Evolutionary conservation across 495 filamentous ascomycete genomes (phyloP).

Genomic region (Penicillium pulvis): DNA sequence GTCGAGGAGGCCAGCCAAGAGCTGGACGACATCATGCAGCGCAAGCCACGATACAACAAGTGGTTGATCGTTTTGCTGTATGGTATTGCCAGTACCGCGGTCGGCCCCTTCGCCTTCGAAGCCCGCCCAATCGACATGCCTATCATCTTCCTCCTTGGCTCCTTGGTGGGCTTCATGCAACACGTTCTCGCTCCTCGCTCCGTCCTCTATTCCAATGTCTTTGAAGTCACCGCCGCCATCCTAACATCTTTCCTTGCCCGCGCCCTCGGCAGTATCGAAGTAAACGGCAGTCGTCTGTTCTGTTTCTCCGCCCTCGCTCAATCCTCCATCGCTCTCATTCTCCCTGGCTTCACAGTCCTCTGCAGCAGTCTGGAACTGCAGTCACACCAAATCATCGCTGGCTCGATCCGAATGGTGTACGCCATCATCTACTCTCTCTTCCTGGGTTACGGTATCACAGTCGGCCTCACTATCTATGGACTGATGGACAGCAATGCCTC

Average conservation of each 20-base stretch:
- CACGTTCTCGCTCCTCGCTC: conserved; percentile 77
- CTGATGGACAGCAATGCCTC: conserved; percentile 75
- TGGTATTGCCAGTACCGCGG: conserved; percentile 74
- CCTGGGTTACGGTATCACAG: conserved; percentile 92
- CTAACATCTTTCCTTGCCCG: conserved; percentile 85
- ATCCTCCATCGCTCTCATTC: conserved; percentile 86
- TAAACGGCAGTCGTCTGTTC: conserved; percentile 53
- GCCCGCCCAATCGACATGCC: conserved; percentile 87
- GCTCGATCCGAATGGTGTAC: conserved; percentile 93
- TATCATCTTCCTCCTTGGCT: conserved; percentile 81
- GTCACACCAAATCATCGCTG: conserved; percentile 82
- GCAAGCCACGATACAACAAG: conserved; percentile 64
- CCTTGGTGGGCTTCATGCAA: conserved; percentile 78
- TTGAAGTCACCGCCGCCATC: conserved; percentile 84
- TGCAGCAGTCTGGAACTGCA: conserved; percentile 87
- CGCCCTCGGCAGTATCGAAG: conserved; percentile 75
- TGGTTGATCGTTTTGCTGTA: conserved; percentile 79
- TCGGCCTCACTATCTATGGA: conserved; percentile 88
- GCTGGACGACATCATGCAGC: conserved; percentile 67
- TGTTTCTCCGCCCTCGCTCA: conserved; percentile 93
- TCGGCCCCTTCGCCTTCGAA: conserved; percentile 87
- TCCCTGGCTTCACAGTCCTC: conserved; percentile 85
- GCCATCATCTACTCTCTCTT: conserved; percentile 94
- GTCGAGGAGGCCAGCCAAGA: conserved; percentile 80
- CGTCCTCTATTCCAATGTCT: conserved; percentile 80